phyloP scores from a whole-genome alignment of 352 stramenopile genomes.

The Globisporangium iwayamae region DNA sequence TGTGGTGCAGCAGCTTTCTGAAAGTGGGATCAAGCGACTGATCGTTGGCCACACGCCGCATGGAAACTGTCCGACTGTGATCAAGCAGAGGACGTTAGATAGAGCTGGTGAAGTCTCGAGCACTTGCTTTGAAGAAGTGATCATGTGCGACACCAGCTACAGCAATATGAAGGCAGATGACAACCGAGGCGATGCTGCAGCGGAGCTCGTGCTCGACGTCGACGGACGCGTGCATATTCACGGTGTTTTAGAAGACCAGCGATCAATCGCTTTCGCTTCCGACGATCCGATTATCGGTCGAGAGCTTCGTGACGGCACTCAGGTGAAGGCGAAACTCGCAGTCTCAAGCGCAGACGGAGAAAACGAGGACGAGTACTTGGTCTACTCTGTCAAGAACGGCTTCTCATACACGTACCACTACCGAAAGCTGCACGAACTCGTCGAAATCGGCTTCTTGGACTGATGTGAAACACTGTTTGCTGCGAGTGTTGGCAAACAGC shows the following conservation, averaged over 20 bases:
- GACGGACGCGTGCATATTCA: constrained; percentile 44
- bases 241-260: constrained; percentile 50
- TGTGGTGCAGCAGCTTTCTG: constrained; percentile 49
- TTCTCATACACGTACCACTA: constrained; percentile 57
- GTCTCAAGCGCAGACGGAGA: constrained; percentile 14
- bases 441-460: constrained; percentile 9
- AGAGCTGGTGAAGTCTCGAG: constrained; percentile 11
- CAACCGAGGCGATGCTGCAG: constrained; percentile 76
- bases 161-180: constrained; percentile 68
- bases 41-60: constrained; percentile 92
- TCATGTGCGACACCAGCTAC: constrained; percentile 93
- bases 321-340: constrained; percentile 63
- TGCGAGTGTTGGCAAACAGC: background rate
- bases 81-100: constrained; percentile 42
- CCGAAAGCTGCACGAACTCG: constrained; percentile 11
- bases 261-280: constrained; percentile 39
- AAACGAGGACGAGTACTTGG: constrained; percentile 44
- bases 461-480: background rate
- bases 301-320: constrained; percentile 43
- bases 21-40: constrained; percentile 78
- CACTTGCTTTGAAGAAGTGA: constrained; percentile 65
- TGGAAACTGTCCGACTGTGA: constrained; percentile 87
- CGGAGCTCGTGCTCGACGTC: constrained; percentile 70
- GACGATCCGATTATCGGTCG: constrained; percentile 44
- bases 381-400: constrained; percentile 57